Evolutionary conservation across 768 basidiomycete species (phyloP), one percentile per base, ranked within the genome.

Genomic region (Kwoniella pini): DNA sequence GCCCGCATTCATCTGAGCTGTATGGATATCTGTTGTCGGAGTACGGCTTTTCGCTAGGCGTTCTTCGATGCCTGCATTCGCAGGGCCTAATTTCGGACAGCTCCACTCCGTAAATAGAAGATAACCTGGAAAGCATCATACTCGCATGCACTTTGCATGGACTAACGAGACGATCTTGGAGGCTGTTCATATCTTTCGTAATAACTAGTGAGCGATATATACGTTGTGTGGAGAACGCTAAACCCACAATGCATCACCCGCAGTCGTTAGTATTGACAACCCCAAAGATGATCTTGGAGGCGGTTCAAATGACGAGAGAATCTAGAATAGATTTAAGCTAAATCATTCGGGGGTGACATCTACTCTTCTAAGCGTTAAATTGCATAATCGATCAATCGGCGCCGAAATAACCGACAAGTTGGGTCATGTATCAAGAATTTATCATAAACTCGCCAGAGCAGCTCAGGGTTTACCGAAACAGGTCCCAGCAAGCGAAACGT

Each of bases 61-160:
- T 36, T 36, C 7, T 7, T 15, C 7, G 33, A 15, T 36, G 15
- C 33, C 33, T 36, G 15, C 33, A 15, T 36, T 36, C 33, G 7
- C 33, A 36, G 7, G 33, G 33, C 33, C 7, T 36, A 36, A 15
- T 11, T 33, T 50, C 48, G 48, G 48, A 31, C 4, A 31, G n/a
- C 48, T 31, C 48, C 48, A 50, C 48, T 50, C 48, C 48, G 48
- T 31, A 50, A 17, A 13, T 42, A 42, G 33, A 7, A 42, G 9
- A 11, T 42, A 19, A 42, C 40, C 11, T 42, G 40, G n/a, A 13
- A 9, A 9, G 5, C 6, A 17, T 19, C 19, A 9, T 42, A 9
- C 6, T 10, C 40, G 11, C 19, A 17, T 36, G 33, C 7, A 36
- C 7, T 36, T 7, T n/a, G n/a, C n/a, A 36, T 36, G 15, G 33